Evolutionary conservation across 2,329 filamentous ascomycete genomes (phyloP), one percentile per base, ranked within the genome.

Genomic region (Onygena corvina): DNA sequence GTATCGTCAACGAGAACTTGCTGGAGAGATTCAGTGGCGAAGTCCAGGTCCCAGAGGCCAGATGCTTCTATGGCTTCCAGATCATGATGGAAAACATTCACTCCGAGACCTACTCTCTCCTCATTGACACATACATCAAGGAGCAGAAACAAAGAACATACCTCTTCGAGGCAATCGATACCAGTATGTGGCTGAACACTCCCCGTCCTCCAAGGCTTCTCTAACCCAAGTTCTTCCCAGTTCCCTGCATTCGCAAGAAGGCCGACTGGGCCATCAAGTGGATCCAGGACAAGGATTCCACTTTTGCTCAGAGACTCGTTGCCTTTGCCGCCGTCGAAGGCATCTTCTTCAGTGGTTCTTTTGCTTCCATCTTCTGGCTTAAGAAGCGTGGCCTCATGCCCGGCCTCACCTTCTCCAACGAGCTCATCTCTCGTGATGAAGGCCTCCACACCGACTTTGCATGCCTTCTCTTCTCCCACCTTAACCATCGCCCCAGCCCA

Each of bases 61-160:
- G 92, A 63, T 98, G 92, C 81, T 98, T 98, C 79, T 98, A 98
- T 70, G 92, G 92, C 57, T 98, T 98, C 80, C 92, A 98, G 76
- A 96, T 96, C 75, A 98, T 98, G 92, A 96, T 98, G 86, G 92
- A 98, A 78, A 98, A 98, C 75, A 94, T 98, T 63, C 92, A 98
- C 79, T 95, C 92, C 12, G 92, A 98, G 76, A 98, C 92, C 49
- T 98, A 98, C 79, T 96, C 90, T 16, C 83, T 98, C 30, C 82
- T 98, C 66, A 98, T 98, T 67, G 92, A 98, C 69, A 95, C 90
- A 55, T 98, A 98, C 71, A 94, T 98, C 74, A 95, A 93, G 77
- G 92, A 98, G 75, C 85, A 86, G 55, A 84, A 85, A 66, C 90
- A 98, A 75, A 83, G 87, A 60, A 84, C 79, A 54, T 89, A 96